Evolutionary conservation across 768 basidiomycete genomes (phyloP).

Genomic region (Hortiboletus campestris): DNA sequence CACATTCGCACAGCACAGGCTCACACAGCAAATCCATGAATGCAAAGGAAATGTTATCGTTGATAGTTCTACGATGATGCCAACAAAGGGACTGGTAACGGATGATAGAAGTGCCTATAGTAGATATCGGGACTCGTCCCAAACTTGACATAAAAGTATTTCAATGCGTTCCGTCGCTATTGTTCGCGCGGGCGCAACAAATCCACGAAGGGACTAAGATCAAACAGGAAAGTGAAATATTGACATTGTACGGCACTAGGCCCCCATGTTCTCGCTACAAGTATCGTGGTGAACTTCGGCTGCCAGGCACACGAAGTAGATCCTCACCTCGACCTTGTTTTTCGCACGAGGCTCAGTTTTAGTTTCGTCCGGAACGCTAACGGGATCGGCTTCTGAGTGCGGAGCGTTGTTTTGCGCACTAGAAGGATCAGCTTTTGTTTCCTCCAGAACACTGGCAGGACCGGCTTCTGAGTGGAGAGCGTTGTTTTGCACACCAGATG

Average conservation of each 20-base stretch:
- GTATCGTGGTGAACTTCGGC: neutral
- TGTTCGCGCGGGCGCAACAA: neutral
- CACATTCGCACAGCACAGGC: too few species aligned
- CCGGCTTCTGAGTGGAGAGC: neutral
- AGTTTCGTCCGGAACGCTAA: too few species aligned
- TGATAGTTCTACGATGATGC: too few species aligned
- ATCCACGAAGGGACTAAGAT: neutral
- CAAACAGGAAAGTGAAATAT: neutral
- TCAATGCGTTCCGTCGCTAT: neutral
- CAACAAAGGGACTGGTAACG: too few species aligned
- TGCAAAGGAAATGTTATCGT: neutral
- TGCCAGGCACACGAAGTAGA: neutral
- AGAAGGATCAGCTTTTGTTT: too few species aligned
- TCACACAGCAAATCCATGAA: too few species aligned
- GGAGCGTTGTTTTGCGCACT: too few species aligned
- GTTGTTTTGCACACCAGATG: neutral
- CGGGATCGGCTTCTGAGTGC: too few species aligned
- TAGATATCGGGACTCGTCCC: neutral
- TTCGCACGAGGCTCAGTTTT: too few species aligned
- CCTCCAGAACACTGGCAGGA: too few species aligned
- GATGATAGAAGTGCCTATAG: too few species aligned
- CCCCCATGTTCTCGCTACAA: neutral
- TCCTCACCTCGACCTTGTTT: neutral
- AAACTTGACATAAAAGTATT: neutral
- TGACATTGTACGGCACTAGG: neutral